Evolutionary conservation across 1,284 basidiomycete species (phyloP).

Genomic region (Apiotrichum gamsii): DNA sequence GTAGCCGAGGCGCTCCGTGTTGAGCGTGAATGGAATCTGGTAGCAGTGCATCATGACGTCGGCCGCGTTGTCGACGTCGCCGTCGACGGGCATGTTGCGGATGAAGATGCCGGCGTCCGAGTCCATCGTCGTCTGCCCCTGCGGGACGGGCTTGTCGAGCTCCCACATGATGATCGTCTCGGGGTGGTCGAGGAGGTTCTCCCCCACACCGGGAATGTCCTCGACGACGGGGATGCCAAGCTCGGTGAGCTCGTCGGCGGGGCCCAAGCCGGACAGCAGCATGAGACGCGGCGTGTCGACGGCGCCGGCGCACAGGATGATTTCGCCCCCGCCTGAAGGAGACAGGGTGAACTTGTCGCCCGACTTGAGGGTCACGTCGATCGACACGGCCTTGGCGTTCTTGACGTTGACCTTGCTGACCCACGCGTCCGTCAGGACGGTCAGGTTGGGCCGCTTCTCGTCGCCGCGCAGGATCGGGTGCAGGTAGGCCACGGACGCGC

Average conservation of each 20-base stretch:
- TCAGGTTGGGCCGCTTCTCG: slow-evolving; percentile 15
- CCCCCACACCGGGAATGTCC: slow-evolving; percentile 59
- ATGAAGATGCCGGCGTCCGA: slow-evolving; percentile 18
- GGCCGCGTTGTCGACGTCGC: slow-evolving; percentile 8
- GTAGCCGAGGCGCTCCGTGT: slow-evolving; percentile 20
- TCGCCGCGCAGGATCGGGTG: slow-evolving; percentile 20
- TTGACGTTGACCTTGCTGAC: slow-evolving; percentile 13
- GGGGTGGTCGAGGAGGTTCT: slow-evolving; percentile 61
- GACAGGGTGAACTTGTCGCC: slow-evolving; percentile 21
- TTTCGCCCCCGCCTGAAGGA: slow-evolving; percentile 45
- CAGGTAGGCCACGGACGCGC: slow-evolving; percentile 16
- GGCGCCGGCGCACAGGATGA: slow-evolving; percentile 52
- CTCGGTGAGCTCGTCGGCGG: slow-evolving; percentile 52
- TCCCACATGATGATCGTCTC: slow-evolving; percentile 22
- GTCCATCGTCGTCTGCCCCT: slow-evolving; percentile 19
- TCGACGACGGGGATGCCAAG: slow-evolving; percentile 51
- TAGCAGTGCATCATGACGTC: slow-evolving; percentile 24
- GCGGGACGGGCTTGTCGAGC: slow-evolving; percentile 15
- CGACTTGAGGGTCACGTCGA: slow-evolving; percentile 18
- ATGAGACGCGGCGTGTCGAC: slow-evolving; percentile 59
- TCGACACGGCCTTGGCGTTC: slow-evolving; percentile 13
- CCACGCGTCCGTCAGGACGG: slow-evolving; percentile 20
- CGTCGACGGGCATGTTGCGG: slow-evolving; percentile 7
- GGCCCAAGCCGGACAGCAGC: slow-evolving; percentile 61
- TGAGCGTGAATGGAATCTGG: slow-evolving; percentile 20